These are phyloP conservation scores for Syzygium jambos DNA, from an alignment of 345 rosid genomes.

Conservation along the genomic window DNA sequence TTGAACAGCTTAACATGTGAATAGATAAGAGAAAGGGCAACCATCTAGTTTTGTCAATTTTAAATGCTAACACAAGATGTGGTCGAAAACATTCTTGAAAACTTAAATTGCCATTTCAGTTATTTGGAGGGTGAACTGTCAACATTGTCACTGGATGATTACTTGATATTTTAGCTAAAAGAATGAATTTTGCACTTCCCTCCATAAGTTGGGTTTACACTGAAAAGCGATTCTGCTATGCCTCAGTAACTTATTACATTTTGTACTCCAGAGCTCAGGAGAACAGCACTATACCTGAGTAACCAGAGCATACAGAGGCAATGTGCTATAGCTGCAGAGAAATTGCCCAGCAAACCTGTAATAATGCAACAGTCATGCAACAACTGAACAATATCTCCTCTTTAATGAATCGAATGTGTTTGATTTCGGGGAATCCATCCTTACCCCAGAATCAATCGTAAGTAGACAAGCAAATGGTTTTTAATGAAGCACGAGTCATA, in stretches of 20 bases:
- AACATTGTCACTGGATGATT: background rate
- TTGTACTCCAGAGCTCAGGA: background rate
- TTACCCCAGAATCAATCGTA: constrained; percentile 81
- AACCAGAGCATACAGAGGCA: constrained; percentile 88
- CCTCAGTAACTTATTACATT: background rate
- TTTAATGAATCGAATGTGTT: background rate
- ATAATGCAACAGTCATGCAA: background rate
- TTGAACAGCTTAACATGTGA: background rate
- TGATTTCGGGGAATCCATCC: background rate
- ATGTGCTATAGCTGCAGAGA: constrained; percentile 92
- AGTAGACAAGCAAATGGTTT: constrained; percentile 62
- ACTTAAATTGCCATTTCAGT: background rate
- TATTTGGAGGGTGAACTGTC: background rate
- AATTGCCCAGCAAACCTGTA: constrained; percentile 81
- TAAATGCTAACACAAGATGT: background rate
- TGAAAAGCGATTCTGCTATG: background rate
- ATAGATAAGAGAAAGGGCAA: background rate
- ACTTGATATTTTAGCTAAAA: background rate
- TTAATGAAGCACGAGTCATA: constrained; percentile 82
- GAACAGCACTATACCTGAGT: constrained; percentile 53
- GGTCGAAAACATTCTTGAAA: background rate
- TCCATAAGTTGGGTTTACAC: background rate
- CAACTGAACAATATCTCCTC: background rate
- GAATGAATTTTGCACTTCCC: background rate
- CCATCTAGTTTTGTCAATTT: background rate